A percentile compares a stretch with the other conserved stretches of the same genome.
These are phyloP conservation scores for Aspergillus sp. DNA, from an alignment of 2,329 filamentous ascomycete genomes.

Conservation along the genomic window DNA sequence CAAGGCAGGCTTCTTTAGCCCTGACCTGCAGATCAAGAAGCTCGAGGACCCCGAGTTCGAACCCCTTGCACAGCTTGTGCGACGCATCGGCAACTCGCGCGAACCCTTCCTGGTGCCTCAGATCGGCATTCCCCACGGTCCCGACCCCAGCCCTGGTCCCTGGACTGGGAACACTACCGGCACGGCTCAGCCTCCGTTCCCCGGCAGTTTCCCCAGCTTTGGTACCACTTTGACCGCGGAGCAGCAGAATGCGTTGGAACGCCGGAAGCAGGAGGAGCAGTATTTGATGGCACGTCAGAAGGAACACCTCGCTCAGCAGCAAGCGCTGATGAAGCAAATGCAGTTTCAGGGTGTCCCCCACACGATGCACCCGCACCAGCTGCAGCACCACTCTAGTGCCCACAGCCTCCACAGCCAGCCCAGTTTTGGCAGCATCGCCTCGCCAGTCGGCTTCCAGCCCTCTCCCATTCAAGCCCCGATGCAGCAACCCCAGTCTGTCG, in stretches of 20 bases:
- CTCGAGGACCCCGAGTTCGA: conserved; percentile 93
- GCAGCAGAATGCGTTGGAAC: conserved; percentile 95
- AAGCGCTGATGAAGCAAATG: conserved; percentile 73
- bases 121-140: conserved; percentile 90
- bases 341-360: conserved; percentile 60
- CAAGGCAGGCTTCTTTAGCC: conserved; percentile 95
- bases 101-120: conserved; percentile 97
- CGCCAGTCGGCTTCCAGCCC: conserved; percentile 71
- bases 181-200: conserved; percentile 81
- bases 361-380: conserved; percentile 57
- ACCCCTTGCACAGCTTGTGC: conserved; percentile 88
- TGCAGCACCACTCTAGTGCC: conserved; percentile 92
- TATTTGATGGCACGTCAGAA: conserved; percentile 95
- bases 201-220: conserved; percentile 92
- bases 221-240: conserved; percentile 94
- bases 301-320: conserved; percentile 85
- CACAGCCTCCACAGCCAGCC: conserved; percentile 97
- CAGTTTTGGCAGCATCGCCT: conserved; percentile 91
- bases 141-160: conserved; percentile 57
- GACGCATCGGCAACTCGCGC: conserved; percentile 93
- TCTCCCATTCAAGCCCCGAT: conserved; percentile 61
- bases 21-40: conserved; percentile 92
- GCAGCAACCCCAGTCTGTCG: conserved; percentile 55
- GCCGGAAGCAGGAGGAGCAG: conserved; percentile 96
- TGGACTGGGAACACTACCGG: conserved; percentile 56